Percentiles rank a stretch among this genome's conserved stretches.
These are phyloP conservation scores for Yamadazyma diddensiae DNA, from an alignment of 1,139 yeast species.

Conservation along the genomic window DNA sequence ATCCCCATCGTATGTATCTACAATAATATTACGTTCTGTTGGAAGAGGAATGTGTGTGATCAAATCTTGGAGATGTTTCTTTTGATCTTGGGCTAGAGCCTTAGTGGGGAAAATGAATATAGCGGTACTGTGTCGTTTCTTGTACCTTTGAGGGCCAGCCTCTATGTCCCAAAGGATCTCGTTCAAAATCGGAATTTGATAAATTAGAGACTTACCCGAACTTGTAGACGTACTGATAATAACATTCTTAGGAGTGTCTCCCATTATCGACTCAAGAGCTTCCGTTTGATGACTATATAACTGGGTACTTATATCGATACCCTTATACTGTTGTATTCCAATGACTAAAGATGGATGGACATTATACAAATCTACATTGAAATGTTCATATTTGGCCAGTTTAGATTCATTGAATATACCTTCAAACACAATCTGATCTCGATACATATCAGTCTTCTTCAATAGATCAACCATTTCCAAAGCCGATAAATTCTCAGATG, in stretches of 20 bases:
- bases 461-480: slow-evolving; percentile 46
- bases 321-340: slow-evolving; percentile 49
- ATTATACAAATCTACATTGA: slow-evolving; percentile 34
- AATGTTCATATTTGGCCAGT: slow-evolving; percentile 16
- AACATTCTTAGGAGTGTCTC: slow-evolving; percentile 48
- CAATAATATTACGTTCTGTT: slow-evolving; percentile 35
- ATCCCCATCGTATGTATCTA: slow-evolving; percentile 93
- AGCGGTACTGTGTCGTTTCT: slow-evolving; percentile 47
- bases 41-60: slow-evolving; percentile 41
- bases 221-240: slow-evolving; percentile 92
- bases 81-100: slow-evolving; percentile 96
- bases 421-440: slow-evolving; percentile 50
- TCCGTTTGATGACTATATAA: slow-evolving; percentile 80
- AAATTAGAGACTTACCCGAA: slow-evolving; percentile 90
- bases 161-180: slow-evolving; percentile 45
- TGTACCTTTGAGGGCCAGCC: slow-evolving; percentile 10
- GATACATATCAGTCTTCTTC: slow-evolving; percentile 46
- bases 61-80: slow-evolving; percentile 67
- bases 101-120: slow-evolving; percentile 93
- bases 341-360: slow-evolving; percentile 45
- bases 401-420: slow-evolving; percentile 25
- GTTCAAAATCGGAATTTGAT: slow-evolving; percentile 80
- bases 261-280: slow-evolving; percentile 61
- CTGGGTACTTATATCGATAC: slow-evolving; percentile 40
- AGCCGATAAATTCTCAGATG: slow-evolving; percentile 18